Base-by-base conservation (phyloP, 208 protist genomes). In the Leishmania gerbilli region DNA sequence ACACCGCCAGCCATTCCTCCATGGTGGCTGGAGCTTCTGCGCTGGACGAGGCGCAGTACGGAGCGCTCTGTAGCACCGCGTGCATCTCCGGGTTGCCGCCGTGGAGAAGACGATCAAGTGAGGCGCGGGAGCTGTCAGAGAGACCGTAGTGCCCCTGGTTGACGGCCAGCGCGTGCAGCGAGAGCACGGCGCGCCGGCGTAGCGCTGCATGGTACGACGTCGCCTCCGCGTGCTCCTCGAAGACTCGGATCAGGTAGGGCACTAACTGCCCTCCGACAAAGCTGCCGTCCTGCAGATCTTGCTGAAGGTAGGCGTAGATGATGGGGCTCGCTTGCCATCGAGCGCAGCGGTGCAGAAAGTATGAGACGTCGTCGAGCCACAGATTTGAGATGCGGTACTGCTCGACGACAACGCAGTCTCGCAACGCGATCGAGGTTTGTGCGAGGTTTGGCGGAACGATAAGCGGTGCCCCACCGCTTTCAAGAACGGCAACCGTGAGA, bases 351-450 rank as follows among this genome's bases (percentile, higher is more conserved):
- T 96, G 82, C 1, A 97, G 77, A 85, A 98, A 97, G 82, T 97
- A 98, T 7, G 93, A 95, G 2, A 97, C 80, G 82, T 98, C 95
- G 65, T 98, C 96, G 9, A 98, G 79, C 88, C 93, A 98, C 5
- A 97, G 80, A 47, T 95, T 82, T 8, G 85, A 86, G 24, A 97
- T 47, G 3, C 94, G 88, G 13, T 94, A 89, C 87, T 98, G 92
- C 86, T 98, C 95, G 31, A 97, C 91, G 82, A 97, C 88, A 24
- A 97, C 85, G 71, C 89, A 93, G 82, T 98, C 89, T 71, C 88
- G 84, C 58, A 98, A 60, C 47, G 90, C 94, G 15, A 98, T 76
- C 5, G 95, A 93, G 11, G 91, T 79, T 77, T 93, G 89, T 1
- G 94, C 90, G 27, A 97, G 78, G 79, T 98, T 98, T 7, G 96